phyloP scores from a whole-genome alignment of 139 green algal genomes.

The Volvox africanus region DNA sequence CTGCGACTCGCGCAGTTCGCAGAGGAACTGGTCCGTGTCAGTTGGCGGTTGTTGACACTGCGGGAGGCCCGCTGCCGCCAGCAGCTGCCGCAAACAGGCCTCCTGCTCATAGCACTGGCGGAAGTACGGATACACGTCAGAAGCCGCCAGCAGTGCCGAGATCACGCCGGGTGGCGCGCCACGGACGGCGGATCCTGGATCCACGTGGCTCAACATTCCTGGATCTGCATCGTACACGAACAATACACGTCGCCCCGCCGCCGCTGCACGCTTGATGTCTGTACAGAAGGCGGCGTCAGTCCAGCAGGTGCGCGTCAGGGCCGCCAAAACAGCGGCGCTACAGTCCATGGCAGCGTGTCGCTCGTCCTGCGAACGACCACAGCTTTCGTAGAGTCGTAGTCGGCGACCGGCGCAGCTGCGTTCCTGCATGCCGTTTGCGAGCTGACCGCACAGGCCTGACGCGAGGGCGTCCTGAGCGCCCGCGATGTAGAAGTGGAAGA shows the following conservation, averaged over 20 bases:
- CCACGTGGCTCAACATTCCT: background rate
- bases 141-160: background rate
- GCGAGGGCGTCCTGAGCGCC: background rate
- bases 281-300: background rate
- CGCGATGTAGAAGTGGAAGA: constrained; percentile 9
- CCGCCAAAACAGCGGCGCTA: background rate
- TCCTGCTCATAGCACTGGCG: constrained; percentile 4
- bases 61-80: background rate
- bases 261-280: background rate
- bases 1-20: background rate
- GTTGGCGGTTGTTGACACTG: background rate
- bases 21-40: background rate
- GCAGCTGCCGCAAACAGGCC: background rate
- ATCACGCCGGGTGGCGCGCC: background rate
- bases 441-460: background rate
- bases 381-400: background rate
- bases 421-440: background rate
- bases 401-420: background rate
- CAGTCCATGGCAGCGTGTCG: background rate
- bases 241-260: background rate
- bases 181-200: background rate
- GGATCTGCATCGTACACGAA: constrained; percentile 13
- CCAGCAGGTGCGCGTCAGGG: background rate
- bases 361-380: background rate
- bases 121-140: background rate